phyloP scores from a whole-genome alignment of 306 rosid genomes.

The Purshia tridentata region DNA sequence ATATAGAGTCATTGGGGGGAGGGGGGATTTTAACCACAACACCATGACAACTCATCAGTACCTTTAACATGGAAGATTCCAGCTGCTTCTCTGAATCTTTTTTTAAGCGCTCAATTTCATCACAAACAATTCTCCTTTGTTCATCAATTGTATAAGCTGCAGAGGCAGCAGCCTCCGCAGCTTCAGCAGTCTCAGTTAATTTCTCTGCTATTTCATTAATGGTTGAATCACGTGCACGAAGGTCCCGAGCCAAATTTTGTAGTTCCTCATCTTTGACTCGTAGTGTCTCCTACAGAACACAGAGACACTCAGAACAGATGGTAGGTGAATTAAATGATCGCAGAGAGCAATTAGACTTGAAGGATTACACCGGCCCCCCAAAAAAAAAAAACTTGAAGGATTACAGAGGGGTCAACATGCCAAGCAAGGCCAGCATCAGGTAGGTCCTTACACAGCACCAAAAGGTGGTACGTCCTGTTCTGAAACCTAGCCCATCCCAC shows the following conservation, averaged over 20 bases:
- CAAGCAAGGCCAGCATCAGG: slow-evolving; percentile 5
- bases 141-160: slow-evolving; percentile 94
- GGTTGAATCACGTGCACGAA: slow-evolving; percentile 92
- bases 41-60: slow-evolving; percentile 16
- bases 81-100: slow-evolving; percentile 60
- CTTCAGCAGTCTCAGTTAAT: slow-evolving; percentile 94
- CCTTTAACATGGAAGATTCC: slow-evolving; percentile 62
- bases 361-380: too few species aligned
- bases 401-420: background rate
- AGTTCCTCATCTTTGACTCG: slow-evolving; percentile 96
- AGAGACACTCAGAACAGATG: slow-evolving; percentile 23
- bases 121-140: slow-evolving; percentile 74
- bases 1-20: background rate
- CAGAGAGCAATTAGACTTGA: slow-evolving; percentile 10
- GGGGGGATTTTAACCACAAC: background rate
- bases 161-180: slow-evolving; percentile 98
- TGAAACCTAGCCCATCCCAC: slow-evolving; percentile 1
- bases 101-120: slow-evolving; percentile 69
- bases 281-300: slow-evolving; percentile 71
- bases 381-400: background rate
- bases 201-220: slow-evolving; percentile 90
- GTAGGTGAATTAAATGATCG: slow-evolving; percentile 11
- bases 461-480: background rate
- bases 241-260: slow-evolving; percentile 84
- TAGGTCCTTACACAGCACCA: background rate